A percentile compares a stretch with the other conserved stretches of the same genome.
Evolutionary conservation across 345 rosid genomes (phyloP).

Genomic region (Carallia brachiata): DNA sequence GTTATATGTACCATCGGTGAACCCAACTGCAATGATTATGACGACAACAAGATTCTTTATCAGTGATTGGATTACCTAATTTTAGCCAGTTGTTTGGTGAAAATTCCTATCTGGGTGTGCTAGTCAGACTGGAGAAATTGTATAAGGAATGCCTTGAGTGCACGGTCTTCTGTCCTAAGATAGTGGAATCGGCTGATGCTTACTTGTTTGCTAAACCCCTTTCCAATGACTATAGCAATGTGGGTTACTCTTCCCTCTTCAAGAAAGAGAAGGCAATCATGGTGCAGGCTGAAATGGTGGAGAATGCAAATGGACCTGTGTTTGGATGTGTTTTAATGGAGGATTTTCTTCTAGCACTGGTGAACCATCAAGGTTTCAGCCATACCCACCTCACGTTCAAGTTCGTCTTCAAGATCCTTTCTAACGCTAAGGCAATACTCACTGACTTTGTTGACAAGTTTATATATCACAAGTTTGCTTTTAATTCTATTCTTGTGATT

Average conservation of each 20-base stretch:
- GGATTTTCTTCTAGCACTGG: constrained; percentile 57
- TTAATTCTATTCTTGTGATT: too few species aligned
- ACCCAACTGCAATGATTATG: constrained; percentile 78
- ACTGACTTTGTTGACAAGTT: too few species aligned
- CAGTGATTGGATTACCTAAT: constrained; percentile 74
- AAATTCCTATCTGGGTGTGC: too few species aligned
- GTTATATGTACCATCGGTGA: constrained; percentile 79
- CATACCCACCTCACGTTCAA: too few species aligned
- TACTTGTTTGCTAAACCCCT: constrained; percentile 78
- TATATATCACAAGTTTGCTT: too few species aligned
- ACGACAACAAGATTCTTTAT: constrained; percentile 70
- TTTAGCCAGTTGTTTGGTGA: constrained; percentile 49
- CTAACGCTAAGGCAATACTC: too few species aligned
- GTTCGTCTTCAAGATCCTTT: too few species aligned
- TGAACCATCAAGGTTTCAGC: constrained; percentile 16
- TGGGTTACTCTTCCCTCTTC: constrained; percentile 76
- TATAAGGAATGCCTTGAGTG: too few species aligned
- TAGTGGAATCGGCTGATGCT: constrained; percentile 67
- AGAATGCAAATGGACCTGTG: constrained; percentile 62
- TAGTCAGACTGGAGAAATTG: constrained; percentile 15
- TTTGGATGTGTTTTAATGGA: constrained; percentile 78
- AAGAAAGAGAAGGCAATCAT: constrained; percentile 81
- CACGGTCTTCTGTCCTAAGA: too few species aligned
- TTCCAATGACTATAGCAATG: constrained; percentile 73
- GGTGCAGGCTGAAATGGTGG: constrained; percentile 64